Conservation (phyloP, 1,284 basidiomycete genomes). For the Irpex sp. region DNA sequence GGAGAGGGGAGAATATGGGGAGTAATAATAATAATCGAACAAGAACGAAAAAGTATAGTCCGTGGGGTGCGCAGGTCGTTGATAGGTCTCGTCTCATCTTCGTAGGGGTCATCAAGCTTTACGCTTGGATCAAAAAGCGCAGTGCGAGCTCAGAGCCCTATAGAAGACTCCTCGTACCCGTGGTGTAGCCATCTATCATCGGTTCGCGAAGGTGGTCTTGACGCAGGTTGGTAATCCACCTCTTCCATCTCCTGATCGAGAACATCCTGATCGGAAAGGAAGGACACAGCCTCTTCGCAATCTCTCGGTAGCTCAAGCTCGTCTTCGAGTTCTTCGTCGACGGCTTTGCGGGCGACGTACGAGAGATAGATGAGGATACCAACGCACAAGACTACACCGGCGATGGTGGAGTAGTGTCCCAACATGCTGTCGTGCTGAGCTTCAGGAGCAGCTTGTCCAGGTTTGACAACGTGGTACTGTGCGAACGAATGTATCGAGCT, state of each 20-base stretch:
- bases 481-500: slow-evolving; percentile 81
- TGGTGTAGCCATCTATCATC: slow-evolving; percentile 13
- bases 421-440: slow-evolving; percentile 46
- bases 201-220: not conserved
- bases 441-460: slow-evolving; percentile 24
- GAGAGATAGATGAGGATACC: slow-evolving; percentile 78
- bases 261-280: slow-evolving; percentile 33
- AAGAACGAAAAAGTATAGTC: not conserved
- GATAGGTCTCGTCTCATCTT: not conserved
- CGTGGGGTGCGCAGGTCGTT: not conserved
- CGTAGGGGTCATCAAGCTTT: not conserved
- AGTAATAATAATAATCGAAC: not conserved
- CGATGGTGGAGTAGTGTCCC: slow-evolving; percentile 62
- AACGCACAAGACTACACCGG: slow-evolving; percentile 70
- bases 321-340: slow-evolving; percentile 74
- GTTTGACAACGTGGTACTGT: slow-evolving; percentile 48
- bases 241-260: slow-evolving; percentile 35
- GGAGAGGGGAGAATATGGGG: not conserved
- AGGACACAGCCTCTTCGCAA: slow-evolving; percentile 33
- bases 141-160: slow-evolving; percentile 14
- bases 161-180: slow-evolving; percentile 17
- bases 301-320: slow-evolving; percentile 25
- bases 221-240: slow-evolving; percentile 17
- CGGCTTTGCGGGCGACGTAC: slow-evolving; percentile 74
- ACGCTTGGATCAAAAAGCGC: not conserved